Evolutionary conservation across 257 asterid genomes (phyloP), one percentile per base, ranked within the genome.

Genomic region (Scutellaria baicalensis): DNA sequence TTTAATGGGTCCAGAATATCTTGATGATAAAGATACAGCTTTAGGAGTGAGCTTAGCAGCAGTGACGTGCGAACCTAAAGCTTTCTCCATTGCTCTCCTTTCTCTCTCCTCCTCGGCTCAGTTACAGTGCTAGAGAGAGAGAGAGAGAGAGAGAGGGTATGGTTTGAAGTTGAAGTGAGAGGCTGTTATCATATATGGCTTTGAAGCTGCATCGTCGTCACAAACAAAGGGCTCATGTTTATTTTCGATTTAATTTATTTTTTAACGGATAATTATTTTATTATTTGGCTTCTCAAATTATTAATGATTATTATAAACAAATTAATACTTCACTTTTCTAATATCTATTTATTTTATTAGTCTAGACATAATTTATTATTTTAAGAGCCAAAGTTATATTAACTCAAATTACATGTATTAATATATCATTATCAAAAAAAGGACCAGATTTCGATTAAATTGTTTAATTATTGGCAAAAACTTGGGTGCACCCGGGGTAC

Each of bases 1-100:
- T 61, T 52, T 66, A 40, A 48, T 49, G 76, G 78, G 79, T 13
- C 64, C 80, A 57, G 61, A 69, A 57, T 58, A 50, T 75, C 73
- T 69, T 64, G 82, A 56, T 40, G 80, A 31, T 38, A 33, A 31
- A 12, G 54, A 49, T 8, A 63, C 74, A 71, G 79, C 58, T 67
- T 65, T 74, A 18, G 79, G 66, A 59, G 69, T 59, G 61, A 71
- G 66, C 47, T 73, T 44, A 9, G 77, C 75, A n/a, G n/a, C n/a
- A 64, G 82, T 79, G 64, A 85, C 73, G 58, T 69, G 67, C 6
- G 87, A 78, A 33, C 84, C 81, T 48, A 83, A 70, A 68, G 92
- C 82, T 89, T 83, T 90, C 75, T 93, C 98, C 95, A 85, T 86
- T 74, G 75, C 78, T 66, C 74, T 31, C 63, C 66, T 14, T 71